phyloP scores from a whole-genome alignment of 1,284 basidiomycete genomes.

The Cryptococcus floricola region DNA sequence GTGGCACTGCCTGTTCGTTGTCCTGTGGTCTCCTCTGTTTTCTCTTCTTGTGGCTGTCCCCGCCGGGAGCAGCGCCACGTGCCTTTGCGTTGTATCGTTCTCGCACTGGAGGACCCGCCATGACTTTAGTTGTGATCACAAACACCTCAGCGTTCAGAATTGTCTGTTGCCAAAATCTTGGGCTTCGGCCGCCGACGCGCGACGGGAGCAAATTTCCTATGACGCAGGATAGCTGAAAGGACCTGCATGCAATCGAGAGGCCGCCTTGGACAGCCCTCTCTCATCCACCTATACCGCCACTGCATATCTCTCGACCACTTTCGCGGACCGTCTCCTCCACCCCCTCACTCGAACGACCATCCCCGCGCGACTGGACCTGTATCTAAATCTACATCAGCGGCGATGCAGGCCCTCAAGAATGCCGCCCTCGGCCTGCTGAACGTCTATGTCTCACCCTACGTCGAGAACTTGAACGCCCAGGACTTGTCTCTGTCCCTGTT shows the following conservation, averaged over 20 bases:
- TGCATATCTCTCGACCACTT: too few relatives aligned
- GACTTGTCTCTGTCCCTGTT: conserved; percentile 94
- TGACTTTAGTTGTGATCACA: not conserved
- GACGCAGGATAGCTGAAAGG: too few relatives aligned
- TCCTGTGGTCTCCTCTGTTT: conserved; percentile 43
- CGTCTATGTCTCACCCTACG: conserved; percentile 88
- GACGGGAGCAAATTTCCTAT: too few relatives aligned
- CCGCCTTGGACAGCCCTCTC: too few relatives aligned
- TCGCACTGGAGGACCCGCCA: conserved; percentile 39
- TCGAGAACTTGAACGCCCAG: conserved; percentile 92
- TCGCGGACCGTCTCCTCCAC: too few relatives aligned
- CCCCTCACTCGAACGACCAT: too few relatives aligned
- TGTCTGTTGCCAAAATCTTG: too few relatives aligned
- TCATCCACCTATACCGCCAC: not conserved
- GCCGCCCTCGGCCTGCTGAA: conserved; percentile 63
- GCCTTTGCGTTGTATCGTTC: conserved; percentile 48
- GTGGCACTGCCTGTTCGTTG: conserved; percentile 12
- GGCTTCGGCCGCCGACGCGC: too few relatives aligned
- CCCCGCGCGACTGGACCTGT: too few relatives aligned
- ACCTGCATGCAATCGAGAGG: too few relatives aligned
- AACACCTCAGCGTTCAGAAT: too few relatives aligned
- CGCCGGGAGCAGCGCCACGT: conserved; percentile 41
- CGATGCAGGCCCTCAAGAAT: conserved; percentile 44
- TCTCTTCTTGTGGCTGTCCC: conserved; percentile 43
- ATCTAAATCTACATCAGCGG: not conserved